phyloP scores from a whole-genome alignment of 768 basidiomycete genomes.

The Baorangia bicolor region DNA sequence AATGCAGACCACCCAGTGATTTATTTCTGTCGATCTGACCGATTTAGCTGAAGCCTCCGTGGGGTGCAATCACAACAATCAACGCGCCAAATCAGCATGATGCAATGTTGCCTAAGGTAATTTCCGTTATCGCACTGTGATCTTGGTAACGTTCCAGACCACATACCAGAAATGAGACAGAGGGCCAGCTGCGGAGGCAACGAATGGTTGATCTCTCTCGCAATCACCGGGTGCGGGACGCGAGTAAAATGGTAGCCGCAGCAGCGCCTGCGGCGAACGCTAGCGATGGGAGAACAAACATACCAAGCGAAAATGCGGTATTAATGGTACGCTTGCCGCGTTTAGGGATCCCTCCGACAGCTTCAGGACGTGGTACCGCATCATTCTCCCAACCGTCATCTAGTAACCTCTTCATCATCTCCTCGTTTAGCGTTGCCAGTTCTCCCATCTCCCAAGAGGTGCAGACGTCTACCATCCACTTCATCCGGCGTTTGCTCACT shows the following conservation, averaged over 20 bases:
- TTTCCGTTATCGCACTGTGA: not conserved
- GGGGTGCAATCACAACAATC: not conserved
- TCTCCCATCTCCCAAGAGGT: slow-evolving; percentile 85
- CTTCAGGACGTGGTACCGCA: slow-evolving; percentile 43
- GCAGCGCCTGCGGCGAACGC: slow-evolving; percentile 45
- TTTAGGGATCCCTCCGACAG: slow-evolving; percentile 36
- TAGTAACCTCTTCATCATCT: slow-evolving; percentile 61
- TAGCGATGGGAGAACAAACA: slow-evolving; percentile 31
- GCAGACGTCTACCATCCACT: slow-evolving; percentile 88
- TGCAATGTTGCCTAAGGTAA: not conserved
- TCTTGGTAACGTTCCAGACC: not conserved
- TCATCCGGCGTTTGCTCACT: slow-evolving; percentile 79
- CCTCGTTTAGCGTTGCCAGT: slow-evolving; percentile 66
- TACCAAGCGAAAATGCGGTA: slow-evolving; percentile 6
- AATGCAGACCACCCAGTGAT: no score
- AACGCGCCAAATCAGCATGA: not conserved
- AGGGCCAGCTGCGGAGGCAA: not conserved
- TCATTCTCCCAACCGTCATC: slow-evolving; percentile 85
- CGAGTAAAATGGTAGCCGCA: slow-evolving; percentile 34
- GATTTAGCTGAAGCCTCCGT: not conserved
- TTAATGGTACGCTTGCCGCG: slow-evolving; percentile 2
- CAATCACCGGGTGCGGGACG: slow-evolving; percentile 33
- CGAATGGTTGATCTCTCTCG: not conserved
- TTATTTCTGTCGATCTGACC: not conserved
- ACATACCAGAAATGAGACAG: slow-evolving; percentile 11